These are phyloP conservation scores for Arthroderma sp. DNA, from an alignment of 2,329 filamentous ascomycete species.

Conservation along the genomic window DNA sequence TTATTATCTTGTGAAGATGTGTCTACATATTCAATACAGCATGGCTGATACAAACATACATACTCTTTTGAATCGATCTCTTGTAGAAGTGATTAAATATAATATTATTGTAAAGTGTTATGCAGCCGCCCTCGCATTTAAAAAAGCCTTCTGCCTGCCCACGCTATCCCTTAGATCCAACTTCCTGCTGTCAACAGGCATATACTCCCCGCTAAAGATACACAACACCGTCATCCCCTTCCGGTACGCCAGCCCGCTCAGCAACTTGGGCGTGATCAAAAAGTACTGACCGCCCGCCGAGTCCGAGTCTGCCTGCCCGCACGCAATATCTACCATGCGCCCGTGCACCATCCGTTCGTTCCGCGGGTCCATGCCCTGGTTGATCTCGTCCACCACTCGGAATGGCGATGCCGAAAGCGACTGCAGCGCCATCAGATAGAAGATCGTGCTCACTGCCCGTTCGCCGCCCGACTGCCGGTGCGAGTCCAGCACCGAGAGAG, in stretches of 20 bases:
- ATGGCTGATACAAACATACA: too few species aligned
- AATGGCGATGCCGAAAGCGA: conserved; percentile 88
- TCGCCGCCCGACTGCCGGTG: conserved; percentile 95
- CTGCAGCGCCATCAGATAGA: conserved; percentile 97
- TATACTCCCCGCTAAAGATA: conserved; percentile 73
- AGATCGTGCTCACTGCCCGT: conserved; percentile 90
- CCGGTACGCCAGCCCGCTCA: conserved; percentile 75
- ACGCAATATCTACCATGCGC: conserved; percentile 96
- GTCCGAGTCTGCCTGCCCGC: conserved; percentile 45
- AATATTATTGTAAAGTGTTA: too few species aligned
- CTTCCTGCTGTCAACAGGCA: conserved; percentile 28
- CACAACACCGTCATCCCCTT: conserved; percentile 84
- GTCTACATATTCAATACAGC: too few species aligned
- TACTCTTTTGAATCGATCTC: too few species aligned
- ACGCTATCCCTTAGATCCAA: conserved; percentile 27
- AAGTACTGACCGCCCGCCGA: conserved; percentile 62
- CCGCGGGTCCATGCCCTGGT: conserved; percentile 97
- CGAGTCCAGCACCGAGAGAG: conserved; percentile 69
- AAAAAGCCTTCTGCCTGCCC: conserved; percentile 21
- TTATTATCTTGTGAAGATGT: too few species aligned
- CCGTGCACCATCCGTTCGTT: conserved; percentile 98
- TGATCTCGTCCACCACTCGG: conserved; percentile 98
- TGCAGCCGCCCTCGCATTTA: conserved; percentile 4
- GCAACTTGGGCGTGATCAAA: conserved; percentile 90
- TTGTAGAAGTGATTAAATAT: too few species aligned